Evolutionary conservation across 352 stramenopile species (phyloP).

Genomic region (Peronospora belbahrii): DNA sequence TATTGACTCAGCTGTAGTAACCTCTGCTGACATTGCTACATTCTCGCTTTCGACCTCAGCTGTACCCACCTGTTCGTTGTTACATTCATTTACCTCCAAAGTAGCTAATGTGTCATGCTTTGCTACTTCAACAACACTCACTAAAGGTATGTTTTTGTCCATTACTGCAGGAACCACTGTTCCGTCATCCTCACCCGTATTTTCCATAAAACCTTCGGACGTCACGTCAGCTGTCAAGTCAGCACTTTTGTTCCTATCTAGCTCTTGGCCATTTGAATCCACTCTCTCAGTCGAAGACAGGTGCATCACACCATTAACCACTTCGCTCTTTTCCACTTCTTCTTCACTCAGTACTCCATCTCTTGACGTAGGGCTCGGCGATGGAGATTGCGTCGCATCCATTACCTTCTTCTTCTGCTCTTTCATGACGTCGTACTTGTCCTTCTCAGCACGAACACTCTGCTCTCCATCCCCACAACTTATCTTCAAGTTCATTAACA

Average conservation of each 20-base stretch:
- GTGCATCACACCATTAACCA: not conserved
- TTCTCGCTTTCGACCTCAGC: not conserved
- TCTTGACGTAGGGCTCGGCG: constrained; percentile 11
- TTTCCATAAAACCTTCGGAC: not conserved
- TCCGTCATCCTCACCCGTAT: not conserved
- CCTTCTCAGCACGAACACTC: constrained; percentile 30
- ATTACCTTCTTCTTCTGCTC: constrained; percentile 9
- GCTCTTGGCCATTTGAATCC: not conserved
- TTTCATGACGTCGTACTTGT: constrained; percentile 21
- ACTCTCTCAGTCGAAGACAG: constrained; percentile 2
- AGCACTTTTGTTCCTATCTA: not conserved
- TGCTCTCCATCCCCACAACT: constrained; percentile 20
- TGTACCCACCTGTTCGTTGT: not conserved
- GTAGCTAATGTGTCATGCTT: not conserved
- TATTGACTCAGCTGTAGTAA: not conserved
- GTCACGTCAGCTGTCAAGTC: not conserved
- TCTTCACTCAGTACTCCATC: constrained; percentile 1
- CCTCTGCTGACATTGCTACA: not conserved
- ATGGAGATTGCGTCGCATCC: constrained; percentile 2
- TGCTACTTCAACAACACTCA: not conserved
- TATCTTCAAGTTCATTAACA: constrained; percentile 13
- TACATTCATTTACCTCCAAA: not conserved
- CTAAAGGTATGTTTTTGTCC: not conserved
- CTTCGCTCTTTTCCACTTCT: constrained; percentile 2
- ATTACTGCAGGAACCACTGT: not conserved